These are phyloP conservation scores for Hypoxylon perforatum DNA, from an alignment of 495 filamentous ascomycete genomes.

Conservation along the genomic window DNA sequence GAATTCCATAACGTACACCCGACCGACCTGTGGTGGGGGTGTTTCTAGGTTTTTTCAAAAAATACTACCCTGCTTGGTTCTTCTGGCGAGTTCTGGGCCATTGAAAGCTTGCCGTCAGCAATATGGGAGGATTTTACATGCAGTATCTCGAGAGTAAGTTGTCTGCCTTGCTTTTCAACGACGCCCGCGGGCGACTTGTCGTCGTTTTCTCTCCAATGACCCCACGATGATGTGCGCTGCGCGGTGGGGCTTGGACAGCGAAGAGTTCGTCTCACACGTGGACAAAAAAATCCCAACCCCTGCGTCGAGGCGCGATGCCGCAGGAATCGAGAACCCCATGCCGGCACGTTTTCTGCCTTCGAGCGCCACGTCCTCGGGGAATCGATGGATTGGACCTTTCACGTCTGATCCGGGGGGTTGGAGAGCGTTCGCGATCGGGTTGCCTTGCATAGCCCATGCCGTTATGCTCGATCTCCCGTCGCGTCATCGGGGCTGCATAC, in stretches of 20 bases:
- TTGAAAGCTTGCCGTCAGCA: slow-evolving; percentile 46
- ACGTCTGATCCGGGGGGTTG: slow-evolving; percentile 27
- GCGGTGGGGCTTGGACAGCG: slow-evolving; percentile 43
- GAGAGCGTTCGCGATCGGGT: slow-evolving; percentile 51
- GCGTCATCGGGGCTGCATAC: slow-evolving; percentile 51
- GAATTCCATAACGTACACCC: slow-evolving; percentile 44
- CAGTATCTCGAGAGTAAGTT: slow-evolving; percentile 72
- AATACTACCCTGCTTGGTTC: slow-evolving; percentile 42
- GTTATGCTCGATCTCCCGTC: slow-evolving; percentile 44
- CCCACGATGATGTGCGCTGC: slow-evolving; percentile 41
- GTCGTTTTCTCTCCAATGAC: slow-evolving; percentile 28
- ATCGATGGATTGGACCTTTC: slow-evolving; percentile 33
- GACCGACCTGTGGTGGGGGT: slow-evolving; percentile 45
- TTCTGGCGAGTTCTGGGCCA: slow-evolving; percentile 32
- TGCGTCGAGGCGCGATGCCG: slow-evolving; percentile 45
- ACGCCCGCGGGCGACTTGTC: background rate
- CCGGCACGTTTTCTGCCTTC: slow-evolving; percentile 22
- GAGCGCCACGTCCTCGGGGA: slow-evolving; percentile 43
- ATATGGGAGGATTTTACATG: slow-evolving; percentile 71
- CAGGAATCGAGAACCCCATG: slow-evolving; percentile 31
- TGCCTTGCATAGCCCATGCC: slow-evolving; percentile 55
- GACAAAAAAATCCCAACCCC: slow-evolving; percentile 36
- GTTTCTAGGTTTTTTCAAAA: slow-evolving; percentile 41
- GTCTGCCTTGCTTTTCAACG: slow-evolving; percentile 43
- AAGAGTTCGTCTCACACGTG: slow-evolving; percentile 48